phyloP scores from a whole-genome alignment of 73 alveolate species.

The Paramecium octaurelia region DNA sequence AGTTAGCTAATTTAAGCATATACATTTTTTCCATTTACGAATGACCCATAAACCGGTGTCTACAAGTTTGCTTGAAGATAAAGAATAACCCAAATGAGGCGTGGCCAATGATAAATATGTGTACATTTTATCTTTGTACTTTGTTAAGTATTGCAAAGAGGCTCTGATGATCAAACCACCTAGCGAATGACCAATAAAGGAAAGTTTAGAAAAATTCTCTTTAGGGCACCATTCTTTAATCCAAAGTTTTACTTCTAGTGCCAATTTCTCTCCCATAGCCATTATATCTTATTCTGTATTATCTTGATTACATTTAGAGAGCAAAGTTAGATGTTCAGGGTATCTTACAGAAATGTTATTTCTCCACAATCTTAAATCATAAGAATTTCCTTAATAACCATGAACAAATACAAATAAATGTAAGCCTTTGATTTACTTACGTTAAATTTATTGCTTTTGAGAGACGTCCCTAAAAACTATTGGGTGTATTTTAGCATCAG shows the following conservation, averaged over 20 bases:
- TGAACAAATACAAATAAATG: slow-evolving; percentile 96
- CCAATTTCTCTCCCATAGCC: slow-evolving; percentile 93
- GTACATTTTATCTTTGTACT: slow-evolving; percentile 78
- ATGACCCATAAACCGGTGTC: slow-evolving; percentile 77
- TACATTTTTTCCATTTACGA: slow-evolving; percentile 46
- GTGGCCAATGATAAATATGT: slow-evolving; percentile 78
- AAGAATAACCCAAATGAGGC: slow-evolving; percentile 92
- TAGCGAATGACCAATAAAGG: slow-evolving; percentile 84
- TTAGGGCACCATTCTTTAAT: slow-evolving; percentile 89
- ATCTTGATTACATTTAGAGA: slow-evolving; percentile 90
- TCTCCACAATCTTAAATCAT: slow-evolving; percentile 91
- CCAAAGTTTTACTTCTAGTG: slow-evolving; percentile 84
- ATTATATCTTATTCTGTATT: slow-evolving; percentile 90
- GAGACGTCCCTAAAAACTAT: slow-evolving; percentile 77
- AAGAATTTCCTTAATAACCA: slow-evolving; percentile 97
- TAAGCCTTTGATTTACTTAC: slow-evolving; percentile 65
- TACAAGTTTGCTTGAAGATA: slow-evolving; percentile 78
- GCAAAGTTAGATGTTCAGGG: slow-evolving; percentile 90
- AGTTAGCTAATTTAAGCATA: neutral
- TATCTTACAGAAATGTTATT: slow-evolving; percentile 85
- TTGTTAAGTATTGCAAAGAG: slow-evolving; percentile 84
- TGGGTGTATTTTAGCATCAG: slow-evolving; percentile 71
- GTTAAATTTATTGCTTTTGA: slow-evolving; percentile 35
- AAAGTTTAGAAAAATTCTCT: slow-evolving; percentile 72
- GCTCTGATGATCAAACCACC: slow-evolving; percentile 95